Conservation (phyloP, 345 rosid genomes). For the Melastoma malabathricum region DNA sequence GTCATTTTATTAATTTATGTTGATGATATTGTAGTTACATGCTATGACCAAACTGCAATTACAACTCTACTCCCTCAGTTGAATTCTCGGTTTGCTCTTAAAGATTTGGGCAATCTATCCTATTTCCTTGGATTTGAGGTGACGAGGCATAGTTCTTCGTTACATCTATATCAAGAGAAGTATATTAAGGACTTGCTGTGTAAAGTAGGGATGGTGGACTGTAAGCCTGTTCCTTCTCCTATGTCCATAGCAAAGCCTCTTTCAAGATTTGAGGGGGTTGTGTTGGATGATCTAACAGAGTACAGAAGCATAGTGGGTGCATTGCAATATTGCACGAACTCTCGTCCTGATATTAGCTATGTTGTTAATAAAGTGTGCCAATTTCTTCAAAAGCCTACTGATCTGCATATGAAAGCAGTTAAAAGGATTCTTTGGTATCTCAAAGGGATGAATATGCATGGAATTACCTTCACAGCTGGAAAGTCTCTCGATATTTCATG, state of each 20-base stretch:
- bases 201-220: no score
- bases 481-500: neutral
- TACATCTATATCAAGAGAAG: neutral
- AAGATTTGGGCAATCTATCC: neutral
- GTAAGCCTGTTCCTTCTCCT: no score
- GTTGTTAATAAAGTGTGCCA: neutral
- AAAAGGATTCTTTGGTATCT: neutral
- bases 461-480: neutral
- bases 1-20: no score
- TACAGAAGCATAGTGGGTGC: neutral
- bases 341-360: neutral
- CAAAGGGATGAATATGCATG: neutral
- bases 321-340: neutral
- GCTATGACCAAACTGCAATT: neutral
- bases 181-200: neutral
- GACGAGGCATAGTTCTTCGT: no score
- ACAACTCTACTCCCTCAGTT: neutral
- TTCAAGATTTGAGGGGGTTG: no score
- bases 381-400: neutral
- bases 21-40: constrained; percentile 1
- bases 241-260: no score
- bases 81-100: neutral
- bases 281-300: no score
- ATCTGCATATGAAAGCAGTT: neutral
- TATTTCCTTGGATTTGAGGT: neutral